Base-by-base conservation (phyloP, 129 eudicot species). In the Smallanthus sonchifolius region DNA sequence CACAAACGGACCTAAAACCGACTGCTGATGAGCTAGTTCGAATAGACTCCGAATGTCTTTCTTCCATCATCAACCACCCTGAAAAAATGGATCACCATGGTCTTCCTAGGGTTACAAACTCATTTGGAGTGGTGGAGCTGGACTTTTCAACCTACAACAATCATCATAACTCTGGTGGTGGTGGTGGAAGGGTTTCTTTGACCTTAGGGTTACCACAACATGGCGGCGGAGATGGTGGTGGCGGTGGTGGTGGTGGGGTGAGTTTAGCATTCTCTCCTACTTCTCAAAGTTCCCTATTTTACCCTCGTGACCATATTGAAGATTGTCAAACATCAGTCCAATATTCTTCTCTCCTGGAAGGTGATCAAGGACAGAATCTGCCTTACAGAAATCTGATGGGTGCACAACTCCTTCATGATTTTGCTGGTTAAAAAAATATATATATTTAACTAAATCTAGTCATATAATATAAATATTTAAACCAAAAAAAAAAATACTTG, bases 321-420 rank as follows among this genome's bases (percentile, higher is more conserved):
- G 91, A 86, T 30, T 82, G 88, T 77, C 91, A 87, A 52, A 83
- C 88, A 38, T 57, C 73, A 34, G 94, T 82, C 35, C 95, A 82
- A 40, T 90, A 89, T 78, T 65, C 83, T 64, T 95, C 99, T 10
- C 88, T 91, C 8, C 70, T 95, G 88, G 99, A 91, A 60, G 88
- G 87, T 43, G 78, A 91, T 70, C 85, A 81, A 84, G 86, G 75
- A 72, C 99, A 91, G 76, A 87, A 84, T 63, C 65, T 91, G 85
- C 99, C 94, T 4, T 91, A 95, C 24, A 84, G 96, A 79, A 95
- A 87, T 82, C 78, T 91, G 78, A 88, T 95, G 99, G 99, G 97
- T 72, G 99, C 99, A 57, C 99, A 95, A 74, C 75, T 95, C 61
- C 97, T 95, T 71, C 99, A 87, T 87, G 99, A 95, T 73, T 79